Evolutionary conservation across 768 basidiomycete genomes (phyloP).

Genomic region (Hysterangium stoloniferum): DNA sequence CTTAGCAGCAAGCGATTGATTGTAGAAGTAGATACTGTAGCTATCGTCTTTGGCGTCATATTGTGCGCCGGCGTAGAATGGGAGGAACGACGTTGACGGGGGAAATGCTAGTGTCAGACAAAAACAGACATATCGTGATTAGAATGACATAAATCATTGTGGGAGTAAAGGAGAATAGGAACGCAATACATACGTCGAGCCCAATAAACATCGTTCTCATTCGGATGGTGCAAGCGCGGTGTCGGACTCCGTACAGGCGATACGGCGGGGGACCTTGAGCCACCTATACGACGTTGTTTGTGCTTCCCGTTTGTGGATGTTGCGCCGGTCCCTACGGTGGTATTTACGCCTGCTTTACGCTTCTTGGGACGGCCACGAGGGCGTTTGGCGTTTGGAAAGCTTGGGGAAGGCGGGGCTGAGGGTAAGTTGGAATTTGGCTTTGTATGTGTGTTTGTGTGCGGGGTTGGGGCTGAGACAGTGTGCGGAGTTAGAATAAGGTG

Average conservation of each 20-base stretch:
- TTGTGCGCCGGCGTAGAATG: constrained; percentile 1
- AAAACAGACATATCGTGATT: neutral
- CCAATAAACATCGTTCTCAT: constrained; percentile 3
- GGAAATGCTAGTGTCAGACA: neutral
- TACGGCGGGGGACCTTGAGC: no score
- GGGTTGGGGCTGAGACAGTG: no score
- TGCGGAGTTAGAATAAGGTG: no score
- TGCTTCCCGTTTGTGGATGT: neutral
- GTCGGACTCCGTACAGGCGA: neutral
- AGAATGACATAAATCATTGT: neutral
- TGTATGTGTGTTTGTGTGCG: no score
- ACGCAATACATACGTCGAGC: neutral
- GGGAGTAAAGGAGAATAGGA: neutral
- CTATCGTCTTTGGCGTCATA: constrained; percentile 7
- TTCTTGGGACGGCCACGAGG: constrained; percentile 3
- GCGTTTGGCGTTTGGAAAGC: neutral
- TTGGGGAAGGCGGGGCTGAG: neutral
- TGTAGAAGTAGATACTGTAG: constrained; percentile 7
- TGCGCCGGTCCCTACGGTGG: neutral
- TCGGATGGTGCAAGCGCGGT: constrained; percentile 3
- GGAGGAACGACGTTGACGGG: neutral
- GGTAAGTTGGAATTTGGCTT: no score
- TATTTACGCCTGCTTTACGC: neutral
- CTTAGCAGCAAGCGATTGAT: neutral
- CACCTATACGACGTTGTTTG: neutral